A percentile compares a stretch with the other conserved stretches of the same genome.
These are phyloP conservation scores for Pezicula neosporulosa DNA, from an alignment of 2,329 filamentous ascomycete species.

Conservation along the genomic window DNA sequence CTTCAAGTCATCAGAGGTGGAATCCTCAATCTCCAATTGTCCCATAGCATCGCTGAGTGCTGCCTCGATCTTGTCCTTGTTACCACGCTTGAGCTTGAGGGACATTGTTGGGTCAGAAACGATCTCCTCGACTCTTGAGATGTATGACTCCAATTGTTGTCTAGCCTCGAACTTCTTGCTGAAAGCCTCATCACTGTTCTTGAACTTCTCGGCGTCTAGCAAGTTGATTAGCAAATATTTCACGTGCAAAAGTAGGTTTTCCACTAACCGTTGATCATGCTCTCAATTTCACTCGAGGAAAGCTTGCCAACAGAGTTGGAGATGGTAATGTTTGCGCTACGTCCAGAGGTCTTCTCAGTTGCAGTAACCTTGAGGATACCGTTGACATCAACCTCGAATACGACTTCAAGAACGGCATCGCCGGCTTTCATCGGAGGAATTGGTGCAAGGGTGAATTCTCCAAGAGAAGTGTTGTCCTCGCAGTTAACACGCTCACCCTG, in stretches of 20 bases:
- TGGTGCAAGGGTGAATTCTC: conserved; percentile 94
- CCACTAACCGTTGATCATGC: conserved; percentile 80
- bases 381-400: conserved; percentile 99
- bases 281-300: conserved; percentile 90
- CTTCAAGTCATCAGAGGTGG: conserved; percentile 89
- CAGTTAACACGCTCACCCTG: conserved; percentile 98
- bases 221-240: conserved; percentile 11
- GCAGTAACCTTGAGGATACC: conserved; percentile 99
- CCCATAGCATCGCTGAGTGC: conserved; percentile 96
- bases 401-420: conserved; percentile 93
- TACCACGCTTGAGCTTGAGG: conserved; percentile 96
- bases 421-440: conserved; percentile 88
- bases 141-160: conserved; percentile 99
- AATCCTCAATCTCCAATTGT: conserved; percentile 93
- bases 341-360: conserved; percentile 97
- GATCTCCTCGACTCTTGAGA: conserved; percentile 97
- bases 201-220: conserved; percentile 91
- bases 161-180: conserved; percentile 99
- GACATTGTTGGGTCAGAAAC: conserved; percentile 94
- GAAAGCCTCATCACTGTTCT: conserved; percentile 96
- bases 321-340: conserved; percentile 99
- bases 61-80: conserved; percentile 99
- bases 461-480: conserved; percentile 95
- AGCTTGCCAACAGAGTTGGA: conserved; percentile 99
- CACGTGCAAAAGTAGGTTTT: background rate